Evolutionary conservation across 2,329 filamentous ascomycete genomes (phyloP).

Genomic region (Acarospora socialis): DNA sequence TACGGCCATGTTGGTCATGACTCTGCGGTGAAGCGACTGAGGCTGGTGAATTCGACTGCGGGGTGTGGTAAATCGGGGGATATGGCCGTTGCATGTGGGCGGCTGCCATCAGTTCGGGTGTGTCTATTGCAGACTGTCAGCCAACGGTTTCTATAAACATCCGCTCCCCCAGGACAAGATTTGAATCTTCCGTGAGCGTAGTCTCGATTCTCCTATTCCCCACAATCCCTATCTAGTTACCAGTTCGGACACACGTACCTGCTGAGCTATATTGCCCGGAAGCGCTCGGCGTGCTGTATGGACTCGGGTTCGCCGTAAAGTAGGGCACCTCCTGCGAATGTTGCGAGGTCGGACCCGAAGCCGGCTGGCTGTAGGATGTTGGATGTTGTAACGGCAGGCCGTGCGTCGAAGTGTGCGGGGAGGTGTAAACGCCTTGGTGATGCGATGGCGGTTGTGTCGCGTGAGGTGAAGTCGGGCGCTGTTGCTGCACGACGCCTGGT

Average conservation of each 20-base stretch:
- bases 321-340: conserved; percentile 53
- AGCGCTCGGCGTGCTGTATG: conserved; percentile 70
- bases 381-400: conserved; percentile 37
- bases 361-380: conserved; percentile 52
- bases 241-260: conserved; percentile 43
- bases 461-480: conserved; percentile 50
- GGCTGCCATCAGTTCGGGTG: conserved; percentile 54
- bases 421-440: conserved; percentile 54
- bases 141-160: neutral
- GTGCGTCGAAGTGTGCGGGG: conserved; percentile 49
- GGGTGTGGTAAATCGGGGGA: conserved; percentile 88
- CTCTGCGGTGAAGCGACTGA: conserved; percentile 80
- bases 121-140: conserved; percentile 43
- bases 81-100: conserved; percentile 55
- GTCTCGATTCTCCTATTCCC: neutral
- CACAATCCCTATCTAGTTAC: neutral
- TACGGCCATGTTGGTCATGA: conserved; percentile 73
- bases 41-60: conserved; percentile 86
- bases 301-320: conserved; percentile 66
- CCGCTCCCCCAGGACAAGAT: neutral
- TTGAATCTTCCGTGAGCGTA: neutral
- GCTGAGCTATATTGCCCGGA: conserved; percentile 76
- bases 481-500: conserved; percentile 57
- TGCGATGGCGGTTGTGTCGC: conserved; percentile 41
- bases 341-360: conserved; percentile 47